phyloP scores from a whole-genome alignment of 2,329 filamentous ascomycete species.

The Trichoderma sp. region DNA sequence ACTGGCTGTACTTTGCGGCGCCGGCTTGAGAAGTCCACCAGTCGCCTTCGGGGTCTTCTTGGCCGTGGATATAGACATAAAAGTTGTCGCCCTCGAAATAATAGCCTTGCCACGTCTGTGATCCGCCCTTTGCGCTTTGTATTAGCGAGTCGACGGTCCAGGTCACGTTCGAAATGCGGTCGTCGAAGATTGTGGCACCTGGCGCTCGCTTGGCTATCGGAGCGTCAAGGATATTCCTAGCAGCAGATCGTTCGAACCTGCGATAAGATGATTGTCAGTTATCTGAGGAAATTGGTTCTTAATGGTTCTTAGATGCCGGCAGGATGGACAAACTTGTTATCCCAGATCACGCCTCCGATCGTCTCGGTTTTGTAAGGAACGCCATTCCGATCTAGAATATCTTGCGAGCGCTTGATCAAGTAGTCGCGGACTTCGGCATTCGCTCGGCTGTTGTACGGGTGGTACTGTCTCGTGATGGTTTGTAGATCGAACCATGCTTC shows the following conservation, averaged over 20 bases:
- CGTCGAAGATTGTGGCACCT: slow-evolving; percentile 69
- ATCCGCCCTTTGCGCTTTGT: slow-evolving; percentile 19
- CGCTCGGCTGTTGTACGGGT: slow-evolving; percentile 81
- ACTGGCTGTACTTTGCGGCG: slow-evolving; percentile 48
- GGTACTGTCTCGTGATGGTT: slow-evolving; percentile 68
- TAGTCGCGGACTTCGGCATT: slow-evolving; percentile 80
- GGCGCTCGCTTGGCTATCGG: slow-evolving; percentile 18
- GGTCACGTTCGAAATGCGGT: slow-evolving; percentile 75
- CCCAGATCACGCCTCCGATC: slow-evolving; percentile 32
- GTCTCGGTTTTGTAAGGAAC: slow-evolving; percentile 45
- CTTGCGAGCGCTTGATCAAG: slow-evolving; percentile 66
- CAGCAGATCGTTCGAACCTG: neutral
- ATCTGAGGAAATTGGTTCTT: neutral
- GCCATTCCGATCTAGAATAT: slow-evolving; percentile 63
- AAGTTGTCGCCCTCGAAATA: slow-evolving; percentile 95
- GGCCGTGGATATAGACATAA: slow-evolving; percentile 84
- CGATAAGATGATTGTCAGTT: neutral
- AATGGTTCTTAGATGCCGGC: too few relatives aligned
- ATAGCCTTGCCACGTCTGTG: slow-evolving; percentile 44
- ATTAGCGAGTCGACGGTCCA: slow-evolving; percentile 37
- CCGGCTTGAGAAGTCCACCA: slow-evolving; percentile 63
- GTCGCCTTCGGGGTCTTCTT: slow-evolving; percentile 64
- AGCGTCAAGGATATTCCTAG: neutral
- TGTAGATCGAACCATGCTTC: slow-evolving; percentile 86
- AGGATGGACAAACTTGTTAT: slow-evolving; percentile 26